phyloP scores from a whole-genome alignment of 495 filamentous ascomycete genomes.

The Aspergillus funiculosus region DNA sequence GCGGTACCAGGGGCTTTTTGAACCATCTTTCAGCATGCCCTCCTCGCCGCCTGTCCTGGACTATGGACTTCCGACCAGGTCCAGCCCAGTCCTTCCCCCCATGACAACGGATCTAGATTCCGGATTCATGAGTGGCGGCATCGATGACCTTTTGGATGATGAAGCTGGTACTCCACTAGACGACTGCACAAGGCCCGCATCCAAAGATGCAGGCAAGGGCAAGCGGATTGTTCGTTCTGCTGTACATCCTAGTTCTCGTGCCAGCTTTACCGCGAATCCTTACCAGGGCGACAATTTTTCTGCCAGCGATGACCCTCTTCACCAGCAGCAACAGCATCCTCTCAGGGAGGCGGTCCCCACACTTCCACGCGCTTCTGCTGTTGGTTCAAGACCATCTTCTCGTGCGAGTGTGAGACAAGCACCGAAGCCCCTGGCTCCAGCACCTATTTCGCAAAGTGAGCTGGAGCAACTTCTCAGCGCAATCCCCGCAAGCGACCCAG shows the following conservation, averaged over 20 bases:
- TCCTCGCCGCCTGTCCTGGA: conserved; percentile 75
- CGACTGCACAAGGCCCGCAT: conserved; percentile 24
- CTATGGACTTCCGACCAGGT: conserved; percentile 50
- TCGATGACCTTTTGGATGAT: conserved; percentile 55
- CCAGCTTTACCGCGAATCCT: conserved; percentile 17
- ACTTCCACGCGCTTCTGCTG: conserved; percentile 22
- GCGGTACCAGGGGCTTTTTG: conserved; percentile 45
- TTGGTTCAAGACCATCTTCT: conserved; percentile 34
- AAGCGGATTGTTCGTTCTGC: conserved; percentile 40
- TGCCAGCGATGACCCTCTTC: conserved; percentile 14
- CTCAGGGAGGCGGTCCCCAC: conserved; percentile 18
- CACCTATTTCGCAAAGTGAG: conserved; percentile 35
- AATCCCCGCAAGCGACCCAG: conserved; percentile 54
- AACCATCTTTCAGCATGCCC: conserved; percentile 54
- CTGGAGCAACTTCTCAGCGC: conserved; percentile 32
- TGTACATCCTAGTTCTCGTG: conserved; percentile 29
- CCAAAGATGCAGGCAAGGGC: conserved; percentile 37
- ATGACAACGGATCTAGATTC: conserved; percentile 61
- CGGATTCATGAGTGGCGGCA: conserved; percentile 71
- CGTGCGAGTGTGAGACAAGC: conserved; percentile 33
- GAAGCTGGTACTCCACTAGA: conserved; percentile 41
- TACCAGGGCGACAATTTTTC: conserved; percentile 19
- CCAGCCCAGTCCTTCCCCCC: conserved; percentile 68
- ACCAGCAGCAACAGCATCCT: conserved; percentile 17
- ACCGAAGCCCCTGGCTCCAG: conserved; percentile 39